A percentile compares a stretch with the other conserved stretches of the same genome.
phyloP scores from a whole-genome alignment of 2,329 filamentous ascomycete genomes.

The Penicillium olsonii region DNA sequence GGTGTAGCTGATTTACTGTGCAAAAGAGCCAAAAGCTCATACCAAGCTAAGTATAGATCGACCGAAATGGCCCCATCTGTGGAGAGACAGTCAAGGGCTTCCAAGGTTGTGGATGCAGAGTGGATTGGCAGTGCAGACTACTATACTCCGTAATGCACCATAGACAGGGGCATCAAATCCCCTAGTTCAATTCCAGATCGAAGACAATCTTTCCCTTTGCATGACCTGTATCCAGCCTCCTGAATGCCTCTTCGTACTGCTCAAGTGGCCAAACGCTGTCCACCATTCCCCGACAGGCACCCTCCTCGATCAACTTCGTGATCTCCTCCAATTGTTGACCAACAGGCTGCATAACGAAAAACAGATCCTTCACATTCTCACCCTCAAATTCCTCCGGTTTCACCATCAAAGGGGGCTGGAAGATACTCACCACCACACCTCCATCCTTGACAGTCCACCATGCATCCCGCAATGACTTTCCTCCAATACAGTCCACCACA shows the following conservation, averaged over 20 bases:
- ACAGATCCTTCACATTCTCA: slow-evolving; percentile 36
- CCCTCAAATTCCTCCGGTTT: slow-evolving; percentile 28
- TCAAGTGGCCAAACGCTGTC: slow-evolving; percentile 47
- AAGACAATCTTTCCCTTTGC: slow-evolving; percentile 48
- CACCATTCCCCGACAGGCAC: slow-evolving; percentile 37
- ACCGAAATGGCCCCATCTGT: background rate
- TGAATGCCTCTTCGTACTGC: slow-evolving; percentile 43
- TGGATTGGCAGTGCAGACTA: background rate
- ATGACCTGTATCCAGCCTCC: slow-evolving; percentile 41
- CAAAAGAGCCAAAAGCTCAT: background rate
- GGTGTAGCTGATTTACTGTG: no score
- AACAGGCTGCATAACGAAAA: slow-evolving; percentile 46
- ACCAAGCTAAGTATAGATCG: background rate
- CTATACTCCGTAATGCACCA: background rate
- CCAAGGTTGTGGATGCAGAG: background rate
- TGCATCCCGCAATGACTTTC: slow-evolving; percentile 42
- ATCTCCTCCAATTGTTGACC: slow-evolving; percentile 41
- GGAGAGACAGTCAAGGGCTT: background rate
- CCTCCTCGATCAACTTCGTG: slow-evolving; percentile 42
- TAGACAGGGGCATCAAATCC: background rate
- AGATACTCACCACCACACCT: slow-evolving; percentile 44
- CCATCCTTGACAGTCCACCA: slow-evolving; percentile 45
- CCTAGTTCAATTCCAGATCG: slow-evolving; percentile 21
- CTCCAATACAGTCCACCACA: slow-evolving; percentile 49
- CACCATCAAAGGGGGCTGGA: slow-evolving; percentile 35